A percentile compares a stretch with the other conserved stretches of the same genome.
These are phyloP conservation scores for Peniophora sp. DNA, from an alignment of 1,284 basidiomycete genomes.

Conservation along the genomic window DNA sequence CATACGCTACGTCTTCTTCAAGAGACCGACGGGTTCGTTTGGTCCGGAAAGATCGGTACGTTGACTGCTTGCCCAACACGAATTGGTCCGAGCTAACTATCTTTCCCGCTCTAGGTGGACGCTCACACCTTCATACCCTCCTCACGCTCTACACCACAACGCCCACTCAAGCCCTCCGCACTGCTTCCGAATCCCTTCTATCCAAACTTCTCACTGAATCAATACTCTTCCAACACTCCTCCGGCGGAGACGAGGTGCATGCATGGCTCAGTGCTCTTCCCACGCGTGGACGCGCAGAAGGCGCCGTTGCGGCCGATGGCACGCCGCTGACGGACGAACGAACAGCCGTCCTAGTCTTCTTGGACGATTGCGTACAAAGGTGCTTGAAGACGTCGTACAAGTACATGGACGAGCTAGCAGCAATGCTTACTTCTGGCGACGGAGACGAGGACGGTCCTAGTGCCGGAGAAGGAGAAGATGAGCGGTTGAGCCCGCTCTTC, in stretches of 20 bases:
- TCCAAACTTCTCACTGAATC: slow-evolving; percentile 57
- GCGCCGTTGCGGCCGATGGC: slow-evolving; percentile 39
- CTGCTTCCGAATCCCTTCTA: slow-evolving; percentile 51
- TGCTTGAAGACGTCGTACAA: slow-evolving; percentile 81
- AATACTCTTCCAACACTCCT: slow-evolving; percentile 70
- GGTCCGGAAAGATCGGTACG: slow-evolving; percentile 68
- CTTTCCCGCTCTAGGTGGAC: slow-evolving; percentile 25
- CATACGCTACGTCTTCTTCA: slow-evolving; percentile 72
- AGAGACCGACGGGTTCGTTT: slow-evolving; percentile 70
- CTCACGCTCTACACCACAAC: slow-evolving; percentile 55
- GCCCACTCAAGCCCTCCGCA: slow-evolving; percentile 41
- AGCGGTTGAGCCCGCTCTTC: slow-evolving; percentile 54
- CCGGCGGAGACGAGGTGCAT: slow-evolving; percentile 44
- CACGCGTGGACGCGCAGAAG: slow-evolving; percentile 24
- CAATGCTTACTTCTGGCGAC: too few relatives aligned
- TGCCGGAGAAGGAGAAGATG: background rate
- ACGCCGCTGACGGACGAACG: slow-evolving; percentile 50
- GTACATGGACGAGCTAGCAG: slow-evolving; percentile 71
- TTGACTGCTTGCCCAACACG: too few relatives aligned
- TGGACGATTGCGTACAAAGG: slow-evolving; percentile 85
- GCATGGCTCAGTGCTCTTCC: slow-evolving; percentile 71
- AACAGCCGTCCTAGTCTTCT: slow-evolving; percentile 57
- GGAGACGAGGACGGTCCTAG: too few relatives aligned
- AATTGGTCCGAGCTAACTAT: too few relatives aligned
- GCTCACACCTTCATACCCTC: slow-evolving; percentile 59